Conservation (phyloP, 495 filamentous ascomycete species). For the Podospora didyma region DNA sequence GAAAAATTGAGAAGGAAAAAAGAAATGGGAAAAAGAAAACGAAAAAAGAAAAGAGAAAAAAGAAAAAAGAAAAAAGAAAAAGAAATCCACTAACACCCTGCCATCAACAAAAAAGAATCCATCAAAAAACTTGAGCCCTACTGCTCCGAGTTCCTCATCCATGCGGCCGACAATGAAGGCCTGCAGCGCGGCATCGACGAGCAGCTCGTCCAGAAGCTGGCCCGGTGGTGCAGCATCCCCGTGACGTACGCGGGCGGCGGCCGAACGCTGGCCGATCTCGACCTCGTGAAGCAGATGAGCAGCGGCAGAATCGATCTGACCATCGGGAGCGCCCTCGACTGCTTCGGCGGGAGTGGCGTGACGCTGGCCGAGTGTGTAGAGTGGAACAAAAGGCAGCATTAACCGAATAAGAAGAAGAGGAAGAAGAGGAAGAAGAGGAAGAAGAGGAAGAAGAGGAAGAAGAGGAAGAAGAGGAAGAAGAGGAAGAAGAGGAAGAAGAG, state of each 20-base stretch:
- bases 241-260: constrained; percentile 95
- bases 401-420: constrained; percentile 5
- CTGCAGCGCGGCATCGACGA: constrained; percentile 88
- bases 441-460: background rate
- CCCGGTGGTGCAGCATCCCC: constrained; percentile 82
- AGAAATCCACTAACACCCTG: no score
- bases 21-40: no score
- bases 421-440: constrained; percentile 1
- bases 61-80: no score
- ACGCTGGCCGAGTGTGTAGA: constrained; percentile 81
- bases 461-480: no score
- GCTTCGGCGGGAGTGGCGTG: constrained; percentile 85
- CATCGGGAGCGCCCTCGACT: constrained; percentile 92
- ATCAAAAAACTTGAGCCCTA: constrained; percentile 78
- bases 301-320: constrained; percentile 84
- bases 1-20: no score
- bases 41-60: no score
- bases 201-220: constrained; percentile 69
- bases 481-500: no score
- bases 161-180: constrained; percentile 98
- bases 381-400: constrained; percentile 64
- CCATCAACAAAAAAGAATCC: constrained; percentile 45
- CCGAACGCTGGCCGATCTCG: constrained; percentile 72
- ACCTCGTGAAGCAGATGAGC: constrained; percentile 72
- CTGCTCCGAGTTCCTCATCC: constrained; percentile 94